These are phyloP conservation scores for Discostella pseudostelligera DNA, from an alignment of 108 stramenopile species.

Conservation along the genomic window DNA sequence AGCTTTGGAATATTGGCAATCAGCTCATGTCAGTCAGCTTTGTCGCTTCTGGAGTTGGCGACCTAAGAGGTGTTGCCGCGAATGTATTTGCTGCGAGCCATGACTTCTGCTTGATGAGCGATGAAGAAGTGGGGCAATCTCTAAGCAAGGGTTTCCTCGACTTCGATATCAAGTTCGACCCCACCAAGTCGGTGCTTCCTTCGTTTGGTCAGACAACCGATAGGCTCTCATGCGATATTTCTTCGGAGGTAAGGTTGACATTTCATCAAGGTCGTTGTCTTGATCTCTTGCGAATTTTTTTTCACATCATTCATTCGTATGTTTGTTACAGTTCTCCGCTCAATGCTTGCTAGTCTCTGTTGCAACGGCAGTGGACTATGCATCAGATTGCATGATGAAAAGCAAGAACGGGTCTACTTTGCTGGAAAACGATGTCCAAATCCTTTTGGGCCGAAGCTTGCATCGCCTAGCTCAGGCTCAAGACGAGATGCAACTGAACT, in stretches of 20 bases:
- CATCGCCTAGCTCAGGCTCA: slow-evolving; percentile 39
- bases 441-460: slow-evolving; percentile 20
- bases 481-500: slow-evolving; percentile 37
- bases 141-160: slow-evolving; percentile 43
- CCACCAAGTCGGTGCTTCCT: slow-evolving; percentile 20
- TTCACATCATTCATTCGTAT: background rate
- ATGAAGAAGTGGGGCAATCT: slow-evolving; percentile 45
- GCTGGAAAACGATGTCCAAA: slow-evolving; percentile 1
- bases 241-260: slow-evolving; percentile 19
- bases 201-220: slow-evolving; percentile 10
- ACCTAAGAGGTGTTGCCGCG: slow-evolving; percentile 28
- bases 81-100: slow-evolving; percentile 48
- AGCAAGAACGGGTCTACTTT: background rate
- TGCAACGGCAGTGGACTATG: slow-evolving; percentile 37
- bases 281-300: background rate
- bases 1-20: slow-evolving; percentile 42
- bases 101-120: slow-evolving; percentile 48
- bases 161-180: slow-evolving; percentile 32
- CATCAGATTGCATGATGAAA: background rate
- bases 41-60: background rate
- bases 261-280: background rate
- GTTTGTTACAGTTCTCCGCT: slow-evolving; percentile 24
- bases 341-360: slow-evolving; percentile 47
- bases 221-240: slow-evolving; percentile 25
- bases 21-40: slow-evolving; percentile 24